Conservation (phyloP, 306 rosid species). For the Abrus precatorius region DNA sequence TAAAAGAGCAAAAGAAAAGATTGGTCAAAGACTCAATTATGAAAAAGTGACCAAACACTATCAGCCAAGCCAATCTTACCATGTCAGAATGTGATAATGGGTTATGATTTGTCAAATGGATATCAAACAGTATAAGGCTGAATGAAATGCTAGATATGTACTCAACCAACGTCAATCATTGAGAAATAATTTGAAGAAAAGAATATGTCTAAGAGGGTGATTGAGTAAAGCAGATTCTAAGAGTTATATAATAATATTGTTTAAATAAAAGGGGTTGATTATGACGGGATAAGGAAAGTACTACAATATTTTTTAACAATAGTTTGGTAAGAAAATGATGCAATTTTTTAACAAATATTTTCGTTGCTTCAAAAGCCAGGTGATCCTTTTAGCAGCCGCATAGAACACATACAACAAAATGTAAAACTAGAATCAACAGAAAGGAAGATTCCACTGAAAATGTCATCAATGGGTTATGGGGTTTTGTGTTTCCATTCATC, state of each 20-base stretch:
- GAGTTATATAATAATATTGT: conserved; percentile 38
- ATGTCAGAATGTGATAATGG: conserved; percentile 42
- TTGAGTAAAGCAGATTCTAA: conserved; percentile 51
- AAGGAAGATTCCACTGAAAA: conserved; percentile 38
- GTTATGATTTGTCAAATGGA: conserved; percentile 36
- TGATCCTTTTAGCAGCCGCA: conserved; percentile 19
- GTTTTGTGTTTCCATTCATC: neutral
- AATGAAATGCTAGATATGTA: conserved; percentile 26
- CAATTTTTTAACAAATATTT: conserved; percentile 36
- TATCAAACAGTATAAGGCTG: conserved; percentile 15
- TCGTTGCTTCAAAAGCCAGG: conserved; percentile 49
- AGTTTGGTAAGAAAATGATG: conserved; percentile 45
- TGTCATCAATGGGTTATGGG: conserved; percentile 10
- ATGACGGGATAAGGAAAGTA: conserved; percentile 38
- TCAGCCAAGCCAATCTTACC: conserved; percentile 34
- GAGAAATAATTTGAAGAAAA: conserved; percentile 49
- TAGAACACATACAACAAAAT: conserved; percentile 20
- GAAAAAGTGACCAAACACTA: conserved; percentile 40
- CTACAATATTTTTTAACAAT: neutral
- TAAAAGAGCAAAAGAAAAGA: conserved; percentile 3
- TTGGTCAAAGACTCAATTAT: conserved; percentile 38
- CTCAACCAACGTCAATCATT: conserved; percentile 46
- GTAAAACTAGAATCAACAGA: conserved; percentile 32
- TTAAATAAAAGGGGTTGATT: conserved; percentile 52
- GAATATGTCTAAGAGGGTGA: conserved; percentile 43